Conservation (phyloP, 139 green algal genomes). For the Desmodesmus armatus region DNA sequence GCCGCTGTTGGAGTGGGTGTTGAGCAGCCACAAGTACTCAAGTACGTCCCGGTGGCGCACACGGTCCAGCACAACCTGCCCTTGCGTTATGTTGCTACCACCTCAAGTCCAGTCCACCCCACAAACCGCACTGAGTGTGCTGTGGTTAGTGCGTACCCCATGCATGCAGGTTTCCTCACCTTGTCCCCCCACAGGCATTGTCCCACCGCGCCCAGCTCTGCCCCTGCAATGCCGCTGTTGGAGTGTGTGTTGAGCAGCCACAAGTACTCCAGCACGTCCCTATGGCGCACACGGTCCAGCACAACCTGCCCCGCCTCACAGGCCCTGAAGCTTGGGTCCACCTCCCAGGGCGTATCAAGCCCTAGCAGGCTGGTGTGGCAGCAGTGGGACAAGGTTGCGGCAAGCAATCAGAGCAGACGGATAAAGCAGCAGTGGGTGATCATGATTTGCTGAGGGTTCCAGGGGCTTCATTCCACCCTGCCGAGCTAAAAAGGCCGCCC, state of each 20-base stretch:
- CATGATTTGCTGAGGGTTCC: too few relatives aligned
- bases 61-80: slow-evolving; percentile 44
- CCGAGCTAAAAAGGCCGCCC: too few relatives aligned
- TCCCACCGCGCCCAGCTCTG: background rate
- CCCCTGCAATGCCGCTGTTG: background rate
- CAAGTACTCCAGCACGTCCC: slow-evolving; percentile 39
- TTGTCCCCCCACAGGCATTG: slow-evolving; percentile 40
- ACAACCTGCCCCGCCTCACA: slow-evolving; percentile 36
- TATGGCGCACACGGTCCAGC: slow-evolving; percentile 34
- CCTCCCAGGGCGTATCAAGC: slow-evolving; percentile 27
- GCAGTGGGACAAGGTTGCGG: too few relatives aligned
- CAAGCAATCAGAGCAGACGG: too few relatives aligned
- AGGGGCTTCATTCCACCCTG: too few relatives aligned
- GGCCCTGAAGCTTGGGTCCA: background rate
- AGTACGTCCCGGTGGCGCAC: slow-evolving; percentile 31
- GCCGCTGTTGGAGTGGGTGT: slow-evolving; percentile 16
- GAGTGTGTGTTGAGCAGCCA: slow-evolving; percentile 44
- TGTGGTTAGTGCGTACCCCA: too few relatives aligned
- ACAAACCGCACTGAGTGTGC: too few relatives aligned
- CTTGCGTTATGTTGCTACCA: too few relatives aligned
- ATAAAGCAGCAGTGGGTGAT: too few relatives aligned
- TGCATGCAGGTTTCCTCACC: too few relatives aligned
- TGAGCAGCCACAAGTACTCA: slow-evolving; percentile 42
- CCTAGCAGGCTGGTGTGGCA: slow-evolving; percentile 18
- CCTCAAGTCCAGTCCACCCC: too few relatives aligned